Conservation (phyloP, 108 stramenopile species). For the Pseudonitzschia delicatissima region DNA sequence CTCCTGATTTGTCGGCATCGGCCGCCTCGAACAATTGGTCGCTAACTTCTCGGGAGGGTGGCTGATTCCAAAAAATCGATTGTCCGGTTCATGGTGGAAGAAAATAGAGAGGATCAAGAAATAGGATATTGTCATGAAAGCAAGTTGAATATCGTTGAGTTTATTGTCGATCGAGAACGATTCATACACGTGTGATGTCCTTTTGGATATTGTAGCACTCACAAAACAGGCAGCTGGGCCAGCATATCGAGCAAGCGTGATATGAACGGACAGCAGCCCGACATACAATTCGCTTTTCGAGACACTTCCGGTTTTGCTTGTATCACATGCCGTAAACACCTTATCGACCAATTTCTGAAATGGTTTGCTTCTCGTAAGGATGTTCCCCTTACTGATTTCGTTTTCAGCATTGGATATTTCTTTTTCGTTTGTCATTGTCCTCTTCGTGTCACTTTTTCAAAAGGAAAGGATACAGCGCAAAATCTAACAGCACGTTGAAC, state of each 20-base stretch:
- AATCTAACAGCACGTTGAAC: no score
- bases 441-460: no score
- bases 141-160: not conserved
- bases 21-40: constrained; percentile 48
- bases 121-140: no score
- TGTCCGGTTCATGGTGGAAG: not conserved
- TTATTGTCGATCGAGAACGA: not conserved
- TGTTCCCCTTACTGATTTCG: not conserved
- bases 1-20: constrained; percentile 43
- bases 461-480: no score
- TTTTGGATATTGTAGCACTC: not conserved
- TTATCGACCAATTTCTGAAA: constrained; percentile 29
- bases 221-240: constrained; percentile 51
- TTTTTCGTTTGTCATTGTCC: not conserved
- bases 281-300: constrained; percentile 44
- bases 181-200: not conserved
- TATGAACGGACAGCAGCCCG: constrained; percentile 48
- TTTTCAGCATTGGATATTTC: not conserved
- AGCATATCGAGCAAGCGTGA: constrained; percentile 55
- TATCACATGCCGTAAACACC: constrained; percentile 26
- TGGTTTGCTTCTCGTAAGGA: not conserved
- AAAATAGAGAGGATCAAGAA: not conserved
- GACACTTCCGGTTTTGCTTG: constrained; percentile 19
- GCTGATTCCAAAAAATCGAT: constrained; percentile 19
- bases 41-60: constrained; percentile 34